Conservation (phyloP, 305 asterid species). For the Solanum hybrid region DNA sequence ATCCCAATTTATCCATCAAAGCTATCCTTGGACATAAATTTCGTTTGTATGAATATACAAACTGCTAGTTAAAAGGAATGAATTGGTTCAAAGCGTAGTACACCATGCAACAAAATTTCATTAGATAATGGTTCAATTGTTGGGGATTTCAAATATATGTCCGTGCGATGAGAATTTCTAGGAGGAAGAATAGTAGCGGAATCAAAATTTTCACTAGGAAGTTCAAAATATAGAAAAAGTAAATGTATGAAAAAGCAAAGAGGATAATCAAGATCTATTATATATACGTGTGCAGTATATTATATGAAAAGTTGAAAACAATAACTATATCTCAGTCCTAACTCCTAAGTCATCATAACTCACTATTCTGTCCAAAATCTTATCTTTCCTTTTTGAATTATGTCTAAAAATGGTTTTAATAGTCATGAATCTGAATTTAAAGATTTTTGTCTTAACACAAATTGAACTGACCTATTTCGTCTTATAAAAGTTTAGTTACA, state of each 20-base stretch:
- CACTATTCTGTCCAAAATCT: neutral
- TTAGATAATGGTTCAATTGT: neutral
- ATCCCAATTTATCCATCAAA: neutral
- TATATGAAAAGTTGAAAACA: neutral
- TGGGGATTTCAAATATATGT: neutral
- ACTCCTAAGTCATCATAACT: neutral
- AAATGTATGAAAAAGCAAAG: neutral
- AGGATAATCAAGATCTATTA: neutral
- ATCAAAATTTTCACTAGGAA: neutral
- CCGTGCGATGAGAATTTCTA: neutral
- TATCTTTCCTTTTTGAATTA: neutral
- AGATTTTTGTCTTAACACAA: neutral
- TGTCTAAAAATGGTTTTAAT: neutral
- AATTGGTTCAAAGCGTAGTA: neutral
- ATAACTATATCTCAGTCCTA: neutral
- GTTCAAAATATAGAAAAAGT: neutral
- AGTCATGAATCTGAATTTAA: neutral
- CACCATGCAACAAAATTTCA: neutral
- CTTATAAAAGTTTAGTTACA: neutral
- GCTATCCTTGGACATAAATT: neutral
- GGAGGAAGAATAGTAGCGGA: neutral
- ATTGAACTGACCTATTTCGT: neutral
- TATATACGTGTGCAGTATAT: no score
- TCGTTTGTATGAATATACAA: neutral
- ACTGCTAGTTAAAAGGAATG: neutral